Conservation (phyloP, 129 eudicot species). For the Flaveria ramosissima region DNA sequence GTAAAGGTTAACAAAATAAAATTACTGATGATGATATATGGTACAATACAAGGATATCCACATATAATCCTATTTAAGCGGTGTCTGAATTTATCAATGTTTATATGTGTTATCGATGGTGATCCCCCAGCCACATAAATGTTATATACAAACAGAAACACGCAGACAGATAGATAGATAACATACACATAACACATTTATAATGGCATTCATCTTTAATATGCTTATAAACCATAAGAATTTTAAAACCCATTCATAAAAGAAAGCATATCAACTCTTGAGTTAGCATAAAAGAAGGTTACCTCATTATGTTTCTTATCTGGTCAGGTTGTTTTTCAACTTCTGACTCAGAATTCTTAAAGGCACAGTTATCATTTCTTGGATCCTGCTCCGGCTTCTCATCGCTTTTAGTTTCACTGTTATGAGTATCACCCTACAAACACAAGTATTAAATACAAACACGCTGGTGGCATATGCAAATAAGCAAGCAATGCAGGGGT, state of each 20-base stretch:
- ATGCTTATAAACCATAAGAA: not conserved
- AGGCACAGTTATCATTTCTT: conserved; percentile 20
- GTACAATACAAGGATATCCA: not conserved
- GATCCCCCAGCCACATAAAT: not conserved
- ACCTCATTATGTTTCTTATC: conserved; percentile 21
- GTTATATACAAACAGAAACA: not conserved
- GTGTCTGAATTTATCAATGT: not conserved
- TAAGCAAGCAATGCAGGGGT: not conserved
- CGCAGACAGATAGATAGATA: not conserved
- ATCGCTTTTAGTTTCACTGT: conserved; percentile 24
- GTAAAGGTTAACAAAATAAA: no score
- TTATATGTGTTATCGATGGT: not conserved
- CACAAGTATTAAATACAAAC: conserved; percentile 10
- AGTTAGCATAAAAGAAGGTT: conserved; percentile 19
- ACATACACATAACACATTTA: no score
- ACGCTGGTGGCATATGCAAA: not conserved
- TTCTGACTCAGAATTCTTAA: conserved; percentile 27
- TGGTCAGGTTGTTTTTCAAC: conserved; percentile 23
- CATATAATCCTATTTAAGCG: no score
- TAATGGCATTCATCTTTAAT: not conserved
- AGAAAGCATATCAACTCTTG: conserved; percentile 20
- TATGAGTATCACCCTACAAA: conserved; percentile 38
- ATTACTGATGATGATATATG: not conserved
- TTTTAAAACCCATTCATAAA: not conserved
- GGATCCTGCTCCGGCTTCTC: conserved; percentile 26